A percentile compares a stretch with the other conserved stretches of the same genome.
These are phyloP conservation scores for Pseudotsuga menziesii DNA, from an alignment of 75 land plant genomes.

Conservation along the genomic window DNA sequence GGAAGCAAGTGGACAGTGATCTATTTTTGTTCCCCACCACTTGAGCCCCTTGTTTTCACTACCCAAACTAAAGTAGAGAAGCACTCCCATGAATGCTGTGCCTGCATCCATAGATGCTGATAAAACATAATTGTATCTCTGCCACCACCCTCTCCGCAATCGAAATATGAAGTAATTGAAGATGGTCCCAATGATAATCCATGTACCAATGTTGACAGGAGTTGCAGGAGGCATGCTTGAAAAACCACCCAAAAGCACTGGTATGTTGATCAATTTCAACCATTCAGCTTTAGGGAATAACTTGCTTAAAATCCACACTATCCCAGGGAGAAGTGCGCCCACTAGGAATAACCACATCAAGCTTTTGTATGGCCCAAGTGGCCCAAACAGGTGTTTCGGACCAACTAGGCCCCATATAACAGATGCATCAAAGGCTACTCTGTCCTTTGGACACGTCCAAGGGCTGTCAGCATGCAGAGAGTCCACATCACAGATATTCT, in stretches of 20 bases:
- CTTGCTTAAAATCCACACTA: conserved; percentile 20
- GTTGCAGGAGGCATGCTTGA: conserved; percentile 20
- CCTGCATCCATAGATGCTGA: conserved; percentile 21
- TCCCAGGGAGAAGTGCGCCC: conserved; percentile 23
- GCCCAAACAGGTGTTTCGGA: conserved; percentile 56
- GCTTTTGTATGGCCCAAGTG: conserved; percentile 24
- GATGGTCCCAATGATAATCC: conserved; percentile 57
- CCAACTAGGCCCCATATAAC: conserved; percentile 41
- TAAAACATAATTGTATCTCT: conserved; percentile 70
- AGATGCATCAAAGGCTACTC: conserved; percentile 39
- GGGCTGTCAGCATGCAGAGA: conserved; percentile 26
- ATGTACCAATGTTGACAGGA: conserved; percentile 25
- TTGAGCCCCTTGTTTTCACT: conserved; percentile 31
- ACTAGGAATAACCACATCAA: conserved; percentile 27
- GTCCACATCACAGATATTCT: conserved; percentile 19
- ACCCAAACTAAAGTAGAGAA: conserved; percentile 12
- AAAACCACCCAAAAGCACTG: conserved; percentile 24
- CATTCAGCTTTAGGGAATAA: conserved; percentile 37
- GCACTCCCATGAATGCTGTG: conserved; percentile 25
- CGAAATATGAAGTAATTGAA: conserved; percentile 80
- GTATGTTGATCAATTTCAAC: conserved; percentile 52
- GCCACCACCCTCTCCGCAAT: conserved; percentile 77
- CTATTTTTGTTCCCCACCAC: conserved; percentile 54
- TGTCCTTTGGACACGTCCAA: conserved; percentile 36
- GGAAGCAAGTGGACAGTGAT: conserved; percentile 21